Percentiles rank a stretch among this genome's conserved stretches.
phyloP scores from a whole-genome alignment of 2,329 filamentous ascomycete species.

The Penicillium sp. region DNA sequence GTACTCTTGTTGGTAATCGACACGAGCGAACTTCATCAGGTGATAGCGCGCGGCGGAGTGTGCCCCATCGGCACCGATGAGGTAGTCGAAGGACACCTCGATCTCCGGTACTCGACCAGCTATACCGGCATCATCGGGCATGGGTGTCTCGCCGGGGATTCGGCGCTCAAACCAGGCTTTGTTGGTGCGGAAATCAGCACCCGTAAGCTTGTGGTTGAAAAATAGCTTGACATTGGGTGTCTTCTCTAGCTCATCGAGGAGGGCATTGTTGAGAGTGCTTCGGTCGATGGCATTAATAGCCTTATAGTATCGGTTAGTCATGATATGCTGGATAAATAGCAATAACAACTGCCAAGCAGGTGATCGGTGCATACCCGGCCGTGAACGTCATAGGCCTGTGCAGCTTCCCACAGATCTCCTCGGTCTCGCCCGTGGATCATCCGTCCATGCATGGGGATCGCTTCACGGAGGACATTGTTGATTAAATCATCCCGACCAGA shows the following conservation, averaged over 20 bases:
- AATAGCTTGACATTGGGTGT: slow-evolving; percentile 87
- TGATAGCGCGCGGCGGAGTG: slow-evolving; percentile 90
- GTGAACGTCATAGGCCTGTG: slow-evolving; percentile 88
- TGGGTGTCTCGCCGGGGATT: slow-evolving; percentile 31
- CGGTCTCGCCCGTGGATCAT: slow-evolving; percentile 82
- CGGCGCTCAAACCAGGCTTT: slow-evolving; percentile 82
- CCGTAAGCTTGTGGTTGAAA: slow-evolving; percentile 91
- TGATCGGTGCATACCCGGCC: slow-evolving; percentile 62
- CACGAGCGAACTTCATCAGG: slow-evolving; percentile 88
- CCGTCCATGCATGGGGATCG: slow-evolving; percentile 89
- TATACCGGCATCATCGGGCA: slow-evolving; percentile 31
- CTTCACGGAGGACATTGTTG: slow-evolving; percentile 69
- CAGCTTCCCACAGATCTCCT: slow-evolving; percentile 68
- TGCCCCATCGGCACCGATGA: slow-evolving; percentile 92
- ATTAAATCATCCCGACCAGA: slow-evolving; percentile 66
- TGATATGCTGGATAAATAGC: slow-evolving; percentile 4
- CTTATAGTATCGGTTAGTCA: slow-evolving; percentile 44
- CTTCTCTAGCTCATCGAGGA: slow-evolving; percentile 78
- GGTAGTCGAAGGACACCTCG: slow-evolving; percentile 81
- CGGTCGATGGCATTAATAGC: slow-evolving; percentile 84
- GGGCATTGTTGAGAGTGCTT: slow-evolving; percentile 72
- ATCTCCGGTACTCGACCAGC: slow-evolving; percentile 63
- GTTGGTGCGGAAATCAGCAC: slow-evolving; percentile 75
- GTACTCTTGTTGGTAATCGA: slow-evolving; percentile 91
- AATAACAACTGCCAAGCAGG: slow-evolving; percentile 3